These are phyloP conservation scores for Dactylellina parvicollis DNA, from an alignment of 2,329 filamentous ascomycete species.

Conservation along the genomic window DNA sequence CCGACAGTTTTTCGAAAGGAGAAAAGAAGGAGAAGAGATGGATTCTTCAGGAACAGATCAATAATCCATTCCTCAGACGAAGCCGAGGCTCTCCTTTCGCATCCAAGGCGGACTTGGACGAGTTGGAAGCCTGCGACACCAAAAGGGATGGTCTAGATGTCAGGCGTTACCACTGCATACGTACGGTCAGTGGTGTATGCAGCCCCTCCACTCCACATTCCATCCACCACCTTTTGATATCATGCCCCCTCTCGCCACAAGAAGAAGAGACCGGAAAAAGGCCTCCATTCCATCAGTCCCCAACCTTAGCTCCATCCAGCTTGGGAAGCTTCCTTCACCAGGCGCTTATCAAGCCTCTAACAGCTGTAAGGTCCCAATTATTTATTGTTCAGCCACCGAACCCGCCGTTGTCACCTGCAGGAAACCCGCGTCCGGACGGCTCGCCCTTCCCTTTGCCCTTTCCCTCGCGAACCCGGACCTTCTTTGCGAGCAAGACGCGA, in stretches of 20 bases:
- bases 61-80: conserved; percentile 6
- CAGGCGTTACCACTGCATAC: no score
- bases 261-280: neutral
- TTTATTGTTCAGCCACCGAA: conserved; percentile 2
- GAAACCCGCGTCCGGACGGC: conserved; percentile 29
- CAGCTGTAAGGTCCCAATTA: conserved; percentile 14
- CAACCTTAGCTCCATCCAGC: neutral
- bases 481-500: conserved; percentile 11
- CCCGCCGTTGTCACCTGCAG: conserved; percentile 34
- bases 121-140: no score
- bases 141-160: no score
- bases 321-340: neutral
- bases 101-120: neutral
- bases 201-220: conserved; percentile 19
- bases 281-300: neutral
- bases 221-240: conserved; percentile 2
- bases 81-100: neutral
- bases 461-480: conserved; percentile 36
- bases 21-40: neutral
- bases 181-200: no score
- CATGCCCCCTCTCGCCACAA: neutral
- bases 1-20: conserved; percentile 15
- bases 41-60: neutral
- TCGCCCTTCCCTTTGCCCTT: conserved; percentile 4
- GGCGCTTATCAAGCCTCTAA: neutral